phyloP scores from a whole-genome alignment of 169 alveolate species.

The Plasmodium relictum region DNA sequence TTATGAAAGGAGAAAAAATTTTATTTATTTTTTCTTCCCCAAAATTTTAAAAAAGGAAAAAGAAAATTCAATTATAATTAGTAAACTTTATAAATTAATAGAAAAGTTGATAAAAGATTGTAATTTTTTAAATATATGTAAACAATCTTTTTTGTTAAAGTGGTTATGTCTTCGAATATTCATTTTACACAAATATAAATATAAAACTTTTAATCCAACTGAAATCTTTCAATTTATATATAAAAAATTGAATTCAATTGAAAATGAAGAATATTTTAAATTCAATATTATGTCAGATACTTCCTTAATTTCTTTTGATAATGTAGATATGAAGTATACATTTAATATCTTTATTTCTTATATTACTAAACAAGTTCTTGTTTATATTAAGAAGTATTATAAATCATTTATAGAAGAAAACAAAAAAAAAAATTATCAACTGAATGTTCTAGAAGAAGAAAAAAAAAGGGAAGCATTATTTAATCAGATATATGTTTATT shows the following conservation, averaged over 20 bases:
- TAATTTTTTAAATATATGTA: conserved; percentile 40
- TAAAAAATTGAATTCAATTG: conserved; percentile 34
- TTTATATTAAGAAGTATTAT: not conserved
- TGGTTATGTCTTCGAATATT: conserved; percentile 60
- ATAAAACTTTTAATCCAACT: conserved; percentile 1
- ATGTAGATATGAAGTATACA: conserved; percentile 8
- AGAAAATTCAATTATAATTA: not conserved
- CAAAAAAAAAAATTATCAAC: not conserved
- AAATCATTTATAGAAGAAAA: not conserved
- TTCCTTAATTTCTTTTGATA: not conserved
- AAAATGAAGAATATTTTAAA: not conserved
- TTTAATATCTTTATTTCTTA: conserved; percentile 11
- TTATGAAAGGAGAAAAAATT: conserved; percentile 43
- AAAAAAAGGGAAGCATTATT: not conserved
- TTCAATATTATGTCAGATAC: conserved; percentile 23
- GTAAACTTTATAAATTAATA: conserved; percentile 10
- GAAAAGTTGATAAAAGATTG: conserved; percentile 17
- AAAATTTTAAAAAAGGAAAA: conserved; percentile 3
- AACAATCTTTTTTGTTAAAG: conserved; percentile 31
- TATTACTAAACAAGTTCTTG: conserved; percentile 4
- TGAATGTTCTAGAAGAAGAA: not conserved
- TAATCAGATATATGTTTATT: conserved; percentile 28
- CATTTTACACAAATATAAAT: conserved; percentile 36
- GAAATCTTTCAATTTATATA: conserved; percentile 30
- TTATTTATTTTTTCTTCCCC: conserved; percentile 41